These are phyloP conservation scores for Boechera stricta DNA, from an alignment of 345 rosid genomes.

Conservation along the genomic window DNA sequence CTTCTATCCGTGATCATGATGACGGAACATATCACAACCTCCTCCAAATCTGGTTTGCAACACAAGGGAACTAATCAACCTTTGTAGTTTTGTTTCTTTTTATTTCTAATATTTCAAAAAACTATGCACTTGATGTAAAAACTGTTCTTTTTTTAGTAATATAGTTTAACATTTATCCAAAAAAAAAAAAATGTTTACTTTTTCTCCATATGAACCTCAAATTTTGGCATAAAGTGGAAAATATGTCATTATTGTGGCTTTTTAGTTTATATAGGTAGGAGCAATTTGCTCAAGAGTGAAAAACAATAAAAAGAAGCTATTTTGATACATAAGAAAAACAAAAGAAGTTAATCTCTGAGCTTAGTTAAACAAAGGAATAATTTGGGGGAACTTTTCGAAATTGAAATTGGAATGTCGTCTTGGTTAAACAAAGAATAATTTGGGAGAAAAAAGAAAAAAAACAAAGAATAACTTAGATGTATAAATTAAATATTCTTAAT, in stretches of 20 bases:
- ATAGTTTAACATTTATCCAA: too few species aligned
- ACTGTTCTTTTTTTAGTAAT: too few species aligned
- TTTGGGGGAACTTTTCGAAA: background rate
- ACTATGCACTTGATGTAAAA: too few species aligned
- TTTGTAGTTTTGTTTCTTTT: too few species aligned
- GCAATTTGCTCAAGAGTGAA: constrained; percentile 15
- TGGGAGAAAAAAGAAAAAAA: background rate
- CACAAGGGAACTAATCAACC: too few species aligned
- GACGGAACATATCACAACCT: too few species aligned
- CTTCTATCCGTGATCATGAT: too few species aligned
- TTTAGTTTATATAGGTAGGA: constrained; percentile 31
- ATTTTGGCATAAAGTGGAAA: constrained; percentile 13
- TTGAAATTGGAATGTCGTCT: background rate
- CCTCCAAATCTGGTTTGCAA: too few species aligned
- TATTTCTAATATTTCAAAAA: too few species aligned
- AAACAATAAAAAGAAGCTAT: background rate
- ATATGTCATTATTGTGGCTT: constrained; percentile 16
- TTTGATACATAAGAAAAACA: too few species aligned
- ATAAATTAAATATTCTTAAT: background rate
- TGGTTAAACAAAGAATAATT: background rate
- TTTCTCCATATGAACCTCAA: constrained; percentile 50
- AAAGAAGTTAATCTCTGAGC: too few species aligned
- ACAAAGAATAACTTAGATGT: background rate
- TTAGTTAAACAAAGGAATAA: too few species aligned
- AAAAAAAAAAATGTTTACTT: constrained; percentile 47